Base-by-base conservation (phyloP, 768 basidiomycete genomes). In the Tricholoma hemisulphureum region DNA sequence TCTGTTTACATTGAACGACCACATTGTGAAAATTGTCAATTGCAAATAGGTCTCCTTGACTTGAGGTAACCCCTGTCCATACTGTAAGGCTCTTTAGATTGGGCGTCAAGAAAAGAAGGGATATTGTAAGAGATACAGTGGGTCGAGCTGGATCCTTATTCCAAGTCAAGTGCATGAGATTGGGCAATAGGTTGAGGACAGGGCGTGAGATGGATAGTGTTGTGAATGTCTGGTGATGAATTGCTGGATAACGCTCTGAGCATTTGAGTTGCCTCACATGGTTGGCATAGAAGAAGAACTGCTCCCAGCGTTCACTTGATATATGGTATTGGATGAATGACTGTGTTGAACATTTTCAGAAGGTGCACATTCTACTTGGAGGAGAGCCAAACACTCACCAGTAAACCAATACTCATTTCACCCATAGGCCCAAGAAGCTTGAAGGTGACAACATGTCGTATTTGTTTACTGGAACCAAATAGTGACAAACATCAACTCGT, bases 191-290 rank as follows among this genome's bases (percentile, higher is more conserved):
- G 52, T 60, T 51, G 20, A 58, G 57, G 7, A 60, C 13, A 9
- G 56, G 62, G 1, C 62, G 59, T 7, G 54, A 29, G 29, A 63
- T 46, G 50, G 57, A 53, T 31, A 63, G 41, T 6, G 54, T 63
- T 11, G 57, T 21, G 21, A 58, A 60, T 16, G 54, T 24, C 11
- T 45, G 37, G 35, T 58, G 54, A 51, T 59, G 56, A 11, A 58
- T 52, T 26, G 53, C 34, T n/a, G 48, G 29, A 14, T 24, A 18
- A 6, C 31, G 10, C 23, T 61, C 60, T 50, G 56, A 71, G 57
- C 60, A 63, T 20, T 59, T 43, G 46, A 68, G 63, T 24, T 60
- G 59, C 20, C 65, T 63, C 18, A 66, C 64, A 54, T 62, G 63
- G 31, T 59, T 61, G 16, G 67, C 57, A 51, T 68, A 68, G 37